A percentile compares a stretch with the other conserved stretches of the same genome.
phyloP scores from a whole-genome alignment of 257 asterid genomes.

The Echites panduratus region DNA sequence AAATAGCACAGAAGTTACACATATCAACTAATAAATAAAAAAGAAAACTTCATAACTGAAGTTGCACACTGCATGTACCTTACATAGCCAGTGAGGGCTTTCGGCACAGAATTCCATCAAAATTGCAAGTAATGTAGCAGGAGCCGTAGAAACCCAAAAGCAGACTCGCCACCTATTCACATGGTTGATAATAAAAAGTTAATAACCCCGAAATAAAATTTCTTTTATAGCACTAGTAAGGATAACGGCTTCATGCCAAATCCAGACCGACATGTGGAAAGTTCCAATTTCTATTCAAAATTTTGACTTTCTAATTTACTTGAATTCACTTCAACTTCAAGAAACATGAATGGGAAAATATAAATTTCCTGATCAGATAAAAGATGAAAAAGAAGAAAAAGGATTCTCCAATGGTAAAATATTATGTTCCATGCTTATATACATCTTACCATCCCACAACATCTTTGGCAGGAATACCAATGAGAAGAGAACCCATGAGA shows the following conservation, averaged over 20 bases:
- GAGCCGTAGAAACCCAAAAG: conserved; percentile 82
- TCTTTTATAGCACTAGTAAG: neutral
- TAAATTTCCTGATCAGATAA: neutral
- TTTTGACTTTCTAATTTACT: neutral
- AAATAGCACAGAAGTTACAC: neutral
- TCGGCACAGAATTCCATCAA: conserved; percentile 76
- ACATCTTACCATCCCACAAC: conserved; percentile 63
- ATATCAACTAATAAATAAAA: neutral
- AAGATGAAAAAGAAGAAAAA: neutral
- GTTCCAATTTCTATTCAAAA: neutral
- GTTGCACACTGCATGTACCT: conserved; percentile 36
- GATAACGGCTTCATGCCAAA: neutral
- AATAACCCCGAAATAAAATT: neutral
- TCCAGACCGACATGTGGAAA: neutral
- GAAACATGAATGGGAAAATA: neutral
- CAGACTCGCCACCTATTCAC: conserved; percentile 90
- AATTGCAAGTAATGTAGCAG: conserved; percentile 75
- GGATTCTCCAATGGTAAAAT: neutral
- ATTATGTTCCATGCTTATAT: conserved; percentile 6
- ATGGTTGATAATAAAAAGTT: conserved; percentile 9
- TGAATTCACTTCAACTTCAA: neutral
- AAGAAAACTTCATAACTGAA: neutral
- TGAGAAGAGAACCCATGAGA: conserved; percentile 57
- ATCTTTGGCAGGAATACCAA: conserved; percentile 80
- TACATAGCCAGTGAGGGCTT: conserved; percentile 94